phyloP scores from a whole-genome alignment of 2,329 filamentous ascomycete species.

The Neofusicoccum ribis region DNA sequence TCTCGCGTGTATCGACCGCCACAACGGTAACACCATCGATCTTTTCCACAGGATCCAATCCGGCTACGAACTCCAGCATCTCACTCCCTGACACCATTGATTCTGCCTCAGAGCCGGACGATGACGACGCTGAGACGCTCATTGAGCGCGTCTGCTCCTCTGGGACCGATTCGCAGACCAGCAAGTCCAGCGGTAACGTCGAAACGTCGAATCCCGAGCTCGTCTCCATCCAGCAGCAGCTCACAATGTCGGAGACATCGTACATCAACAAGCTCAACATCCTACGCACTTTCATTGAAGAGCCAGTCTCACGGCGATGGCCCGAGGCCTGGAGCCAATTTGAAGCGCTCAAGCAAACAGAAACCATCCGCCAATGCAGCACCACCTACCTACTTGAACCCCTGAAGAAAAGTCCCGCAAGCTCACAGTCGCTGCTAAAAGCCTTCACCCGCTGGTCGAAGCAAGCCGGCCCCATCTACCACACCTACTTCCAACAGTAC shows the following conservation, averaged over 20 bases:
- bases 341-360: slow-evolving; percentile 25
- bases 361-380: slow-evolving; percentile 26
- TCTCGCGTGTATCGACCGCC: background rate
- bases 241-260: background rate
- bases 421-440: slow-evolving; percentile 21
- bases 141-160: slow-evolving; percentile 23
- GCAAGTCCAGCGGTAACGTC: background rate
- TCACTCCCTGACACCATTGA: slow-evolving; percentile 10
- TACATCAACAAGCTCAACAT: slow-evolving; percentile 24
- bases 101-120: background rate
- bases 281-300: slow-evolving; percentile 31
- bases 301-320: slow-evolving; percentile 30
- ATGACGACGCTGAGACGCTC: slow-evolving; percentile 21
- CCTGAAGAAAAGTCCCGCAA: slow-evolving; percentile 25
- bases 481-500: slow-evolving; percentile 28
- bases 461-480: slow-evolving; percentile 26
- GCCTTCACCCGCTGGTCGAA: slow-evolving; percentile 29
- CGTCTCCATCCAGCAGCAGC: background rate
- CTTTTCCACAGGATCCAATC: background rate
- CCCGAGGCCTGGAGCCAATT: slow-evolving; percentile 30
- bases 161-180: background rate
- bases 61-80: background rate
- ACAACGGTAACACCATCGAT: background rate
- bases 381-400: slow-evolving; percentile 26
- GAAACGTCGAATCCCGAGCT: background rate